Percentiles rank a stretch among this genome's conserved stretches.
phyloP scores from a whole-genome alignment of 2,329 filamentous ascomycete species.

The Simplicillium aogashimaense region DNA sequence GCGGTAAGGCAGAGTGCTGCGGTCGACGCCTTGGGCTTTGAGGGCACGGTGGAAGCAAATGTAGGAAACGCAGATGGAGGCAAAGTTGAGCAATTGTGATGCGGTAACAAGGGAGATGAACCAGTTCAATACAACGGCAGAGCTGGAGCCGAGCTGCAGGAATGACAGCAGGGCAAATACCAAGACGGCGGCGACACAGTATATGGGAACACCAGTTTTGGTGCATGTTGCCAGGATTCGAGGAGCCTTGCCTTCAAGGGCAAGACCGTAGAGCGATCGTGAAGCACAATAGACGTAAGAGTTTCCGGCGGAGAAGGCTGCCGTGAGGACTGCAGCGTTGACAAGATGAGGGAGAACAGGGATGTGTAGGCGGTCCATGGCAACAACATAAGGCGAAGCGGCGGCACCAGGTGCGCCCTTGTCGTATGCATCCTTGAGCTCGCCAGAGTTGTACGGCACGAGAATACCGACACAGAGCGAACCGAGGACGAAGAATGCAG shows the following conservation, averaged over 20 bases:
- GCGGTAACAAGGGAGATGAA: constrained; percentile 61
- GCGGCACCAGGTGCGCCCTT: constrained; percentile 55
- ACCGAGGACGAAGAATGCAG: constrained; percentile 66
- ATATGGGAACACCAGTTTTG: constrained; percentile 59
- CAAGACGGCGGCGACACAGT: constrained; percentile 58
- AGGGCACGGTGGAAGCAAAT: constrained; percentile 63
- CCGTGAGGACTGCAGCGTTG: constrained; percentile 61
- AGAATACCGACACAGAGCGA: constrained; percentile 63
- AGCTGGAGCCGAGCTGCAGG: constrained; percentile 56
- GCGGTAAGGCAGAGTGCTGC: constrained; percentile 60
- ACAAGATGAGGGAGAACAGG: constrained; percentile 58
- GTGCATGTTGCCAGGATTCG: constrained; percentile 51
- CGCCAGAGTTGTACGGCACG: constrained; percentile 57
- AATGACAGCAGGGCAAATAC: constrained; percentile 63
- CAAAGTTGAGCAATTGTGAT: constrained; percentile 65
- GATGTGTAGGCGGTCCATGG: constrained; percentile 58
- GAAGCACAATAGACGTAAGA: constrained; percentile 56
- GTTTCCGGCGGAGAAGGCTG: constrained; percentile 59
- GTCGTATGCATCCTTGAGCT: constrained; percentile 50
- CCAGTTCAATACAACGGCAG: constrained; percentile 62
- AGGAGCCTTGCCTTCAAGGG: constrained; percentile 58
- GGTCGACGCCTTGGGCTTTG: constrained; percentile 56
- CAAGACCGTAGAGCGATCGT: constrained; percentile 57
- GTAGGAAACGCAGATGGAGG: constrained; percentile 60
- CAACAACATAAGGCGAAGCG: constrained; percentile 56